Conservation (phyloP, 768 basidiomycete genomes). For the Rhodotorula diobovata region DNA sequence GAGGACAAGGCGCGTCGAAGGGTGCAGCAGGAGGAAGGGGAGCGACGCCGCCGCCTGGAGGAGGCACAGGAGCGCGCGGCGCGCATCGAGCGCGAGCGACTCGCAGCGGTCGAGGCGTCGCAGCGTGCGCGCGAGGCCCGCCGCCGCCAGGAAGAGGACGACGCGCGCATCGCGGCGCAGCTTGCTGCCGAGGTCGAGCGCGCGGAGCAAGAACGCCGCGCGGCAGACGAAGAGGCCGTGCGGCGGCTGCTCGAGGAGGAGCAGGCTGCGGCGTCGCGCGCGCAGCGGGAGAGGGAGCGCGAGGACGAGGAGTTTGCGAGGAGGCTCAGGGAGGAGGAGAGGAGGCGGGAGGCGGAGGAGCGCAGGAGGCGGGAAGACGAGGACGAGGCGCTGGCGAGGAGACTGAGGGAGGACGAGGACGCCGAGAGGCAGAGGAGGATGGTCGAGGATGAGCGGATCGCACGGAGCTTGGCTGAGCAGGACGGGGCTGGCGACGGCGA, state of each 20-base stretch:
- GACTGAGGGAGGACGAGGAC: constrained; percentile 17
- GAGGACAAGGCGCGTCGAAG: neutral
- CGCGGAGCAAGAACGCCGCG: neutral
- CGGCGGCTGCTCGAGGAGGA: constrained; percentile 9
- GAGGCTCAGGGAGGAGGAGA: constrained; percentile 23
- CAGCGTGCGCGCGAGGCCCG: constrained; percentile 2
- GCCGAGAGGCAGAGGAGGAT: neutral
- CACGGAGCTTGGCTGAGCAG: constrained; percentile 20
- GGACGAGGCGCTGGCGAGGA: constrained; percentile 12
- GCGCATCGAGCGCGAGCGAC: neutral
- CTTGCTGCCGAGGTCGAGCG: constrained; percentile 16
- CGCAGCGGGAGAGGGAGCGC: constrained; percentile 4
- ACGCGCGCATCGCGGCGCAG: constrained; percentile 12
- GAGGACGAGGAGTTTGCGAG: constrained; percentile 23
- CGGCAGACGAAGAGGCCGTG: constrained; percentile 14
- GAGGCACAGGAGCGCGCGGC: neutral
- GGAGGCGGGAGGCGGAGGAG: neutral
- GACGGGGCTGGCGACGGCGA: neutral
- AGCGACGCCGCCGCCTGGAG: neutral
- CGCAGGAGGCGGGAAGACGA: constrained; percentile 5
- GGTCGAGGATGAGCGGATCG: constrained; percentile 22
- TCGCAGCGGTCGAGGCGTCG: constrained; percentile 1
- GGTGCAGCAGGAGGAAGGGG: neutral
- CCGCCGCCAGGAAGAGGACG: constrained; percentile 17
- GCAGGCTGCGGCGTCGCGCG: neutral